Conservation (phyloP, 2,329 filamentous ascomycete species). For the Lasiodiplodia gonubiensis region DNA sequence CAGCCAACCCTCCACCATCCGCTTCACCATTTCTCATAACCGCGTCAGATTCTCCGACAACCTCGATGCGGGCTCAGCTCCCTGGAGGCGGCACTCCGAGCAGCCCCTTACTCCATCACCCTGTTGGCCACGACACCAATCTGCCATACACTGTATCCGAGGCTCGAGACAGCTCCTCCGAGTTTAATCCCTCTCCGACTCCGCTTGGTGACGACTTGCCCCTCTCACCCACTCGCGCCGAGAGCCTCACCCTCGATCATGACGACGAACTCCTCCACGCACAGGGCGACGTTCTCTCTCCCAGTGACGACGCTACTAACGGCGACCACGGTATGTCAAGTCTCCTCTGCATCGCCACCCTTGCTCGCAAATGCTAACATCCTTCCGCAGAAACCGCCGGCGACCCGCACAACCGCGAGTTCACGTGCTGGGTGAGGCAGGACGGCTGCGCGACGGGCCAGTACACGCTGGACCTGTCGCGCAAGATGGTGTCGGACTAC, state of each 20-base stretch:
- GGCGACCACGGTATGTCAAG: not conserved
- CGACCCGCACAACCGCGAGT: conserved; percentile 13
- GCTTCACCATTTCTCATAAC: not conserved
- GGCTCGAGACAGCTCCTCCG: not conserved
- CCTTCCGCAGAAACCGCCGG: not conserved
- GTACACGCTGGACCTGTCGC: conserved; percentile 40
- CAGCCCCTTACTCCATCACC: not conserved
- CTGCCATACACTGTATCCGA: not conserved
- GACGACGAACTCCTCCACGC: not conserved
- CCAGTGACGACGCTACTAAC: not conserved
- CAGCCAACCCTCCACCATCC: not conserved
- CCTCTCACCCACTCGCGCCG: not conserved
- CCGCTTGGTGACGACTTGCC: not conserved
- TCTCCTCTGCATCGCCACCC: not conserved
- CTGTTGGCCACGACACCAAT: not conserved
- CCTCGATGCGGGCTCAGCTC: too few species aligned
- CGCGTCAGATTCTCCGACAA: not conserved
- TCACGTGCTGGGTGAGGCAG: conserved; percentile 29
- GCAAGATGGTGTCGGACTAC: conserved; percentile 48
- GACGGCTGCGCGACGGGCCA: conserved; percentile 41
- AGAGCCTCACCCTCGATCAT: not conserved
- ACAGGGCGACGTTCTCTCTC: not conserved
- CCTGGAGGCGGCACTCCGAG: not conserved
- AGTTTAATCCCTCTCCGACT: not conserved
- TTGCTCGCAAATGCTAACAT: too few species aligned